Evolutionary conservation across 176 grass and related monocot genomes (phyloP), one percentile per base, ranked within the genome.

Genomic region (Rhynchospora breviuscula): DNA sequence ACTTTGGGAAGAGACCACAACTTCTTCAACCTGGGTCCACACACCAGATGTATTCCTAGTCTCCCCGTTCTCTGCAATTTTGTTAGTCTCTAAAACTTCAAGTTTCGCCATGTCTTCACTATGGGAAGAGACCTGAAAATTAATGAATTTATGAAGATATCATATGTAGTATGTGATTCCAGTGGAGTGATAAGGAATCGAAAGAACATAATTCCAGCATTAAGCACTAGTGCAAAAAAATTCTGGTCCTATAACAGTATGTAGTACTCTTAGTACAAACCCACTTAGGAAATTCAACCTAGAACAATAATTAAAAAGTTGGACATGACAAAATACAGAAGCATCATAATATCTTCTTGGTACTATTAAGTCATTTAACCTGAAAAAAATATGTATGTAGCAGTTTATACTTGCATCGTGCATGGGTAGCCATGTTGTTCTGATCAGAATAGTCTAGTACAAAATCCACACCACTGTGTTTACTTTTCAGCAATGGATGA

Each of bases 1-100:
- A 69, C 44, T 69, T 43, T 69, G 33, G 17, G 15, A 51, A 51
- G 45, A 22, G 70, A 74, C 19, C 47, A 25, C 4, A 52, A 74
- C 70, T 52, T 74, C 70, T 74, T 74, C 70, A 26, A 74, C 49
- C 45, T 74, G 70, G 70, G 70, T 26, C 70, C 70, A 74, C 46
- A 74, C 70, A 52, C 25, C 46, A 52, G 70, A 74, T 15, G 19
- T 74, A 23, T 52, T 29, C 26, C 26, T 29, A 29, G 26, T 29
- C 26, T 1, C 26, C 26, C 1, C 26, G 1, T 29, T 74, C 51
- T 74, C 10, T 51, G 46, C 10, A 52, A 5, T 74, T 73, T 25
- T 25, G n/a, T 51, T 46, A 73, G 69, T 23, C n/a, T 51, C 45
- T 23, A 8, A 73, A 73, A 51, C 69, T 73, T 73, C 69, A 73